These are phyloP conservation scores for Didymosphaeria variabile DNA, from an alignment of 2,329 filamentous ascomycete genomes.

Conservation along the genomic window DNA sequence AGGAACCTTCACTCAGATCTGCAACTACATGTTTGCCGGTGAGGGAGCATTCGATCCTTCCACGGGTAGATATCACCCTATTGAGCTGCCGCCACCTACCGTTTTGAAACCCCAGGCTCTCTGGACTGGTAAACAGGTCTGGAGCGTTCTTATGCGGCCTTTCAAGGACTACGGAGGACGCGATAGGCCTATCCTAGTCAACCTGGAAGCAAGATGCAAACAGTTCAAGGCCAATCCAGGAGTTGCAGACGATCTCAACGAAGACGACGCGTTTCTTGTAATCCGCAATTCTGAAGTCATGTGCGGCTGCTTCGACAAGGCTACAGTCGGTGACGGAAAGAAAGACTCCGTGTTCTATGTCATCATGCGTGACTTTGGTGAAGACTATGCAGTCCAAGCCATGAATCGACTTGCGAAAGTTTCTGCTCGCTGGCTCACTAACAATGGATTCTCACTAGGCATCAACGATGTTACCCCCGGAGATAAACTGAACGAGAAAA, in stretches of 20 bases:
- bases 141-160: constrained; percentile 89
- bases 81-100: constrained; percentile 87
- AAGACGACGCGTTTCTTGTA: constrained; percentile 82
- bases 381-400: constrained; percentile 83
- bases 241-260: constrained; percentile 79
- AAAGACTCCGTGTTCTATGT: constrained; percentile 98
- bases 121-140: constrained; percentile 98
- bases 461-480: constrained; percentile 94
- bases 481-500: constrained; percentile 72
- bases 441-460: constrained; percentile 94
- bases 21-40: constrained; percentile 91
- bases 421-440: constrained; percentile 86
- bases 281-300: constrained; percentile 97
- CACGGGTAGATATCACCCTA: constrained; percentile 62
- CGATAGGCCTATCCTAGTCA: constrained; percentile 72
- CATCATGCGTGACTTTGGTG: constrained; percentile 92
- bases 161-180: constrained; percentile 74
- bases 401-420: constrained; percentile 96
- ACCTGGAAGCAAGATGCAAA: constrained; percentile 91
- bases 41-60: constrained; percentile 60
- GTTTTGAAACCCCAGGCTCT: constrained; percentile 84
- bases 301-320: constrained; percentile 98
- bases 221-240: constrained; percentile 73
- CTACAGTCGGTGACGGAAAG: constrained; percentile 94
- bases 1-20: constrained; percentile 86